Conservation (phyloP, 75 land plant genomes). For the Cryptomeria japonica region DNA sequence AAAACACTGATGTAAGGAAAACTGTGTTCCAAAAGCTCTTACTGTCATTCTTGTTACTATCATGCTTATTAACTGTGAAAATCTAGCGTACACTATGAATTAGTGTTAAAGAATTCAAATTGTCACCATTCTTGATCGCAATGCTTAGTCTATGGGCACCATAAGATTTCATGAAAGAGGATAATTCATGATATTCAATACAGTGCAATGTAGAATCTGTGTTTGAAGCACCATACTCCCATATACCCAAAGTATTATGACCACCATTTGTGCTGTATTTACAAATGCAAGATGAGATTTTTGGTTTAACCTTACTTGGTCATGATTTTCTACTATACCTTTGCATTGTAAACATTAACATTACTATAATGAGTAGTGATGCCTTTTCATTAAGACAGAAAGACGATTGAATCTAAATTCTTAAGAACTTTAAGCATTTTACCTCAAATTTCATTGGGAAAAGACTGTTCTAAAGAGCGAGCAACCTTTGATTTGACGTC, state of each 20-base stretch:
- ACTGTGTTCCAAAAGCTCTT: too few relatives aligned
- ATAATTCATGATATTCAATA: background rate
- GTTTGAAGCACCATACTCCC: background rate
- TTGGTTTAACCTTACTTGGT: background rate
- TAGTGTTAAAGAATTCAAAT: too few relatives aligned
- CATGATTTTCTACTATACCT: background rate
- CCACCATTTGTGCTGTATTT: background rate
- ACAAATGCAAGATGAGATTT: background rate
- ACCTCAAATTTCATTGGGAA: background rate
- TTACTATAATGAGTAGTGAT: background rate
- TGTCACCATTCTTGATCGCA: too few relatives aligned
- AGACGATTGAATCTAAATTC: background rate
- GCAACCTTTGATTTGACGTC: conserved; percentile 11
- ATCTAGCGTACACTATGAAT: too few relatives aligned
- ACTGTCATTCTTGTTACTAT: too few relatives aligned
- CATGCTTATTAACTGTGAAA: too few relatives aligned
- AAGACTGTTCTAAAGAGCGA: background rate
- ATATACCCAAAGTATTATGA: background rate
- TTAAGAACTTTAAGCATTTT: background rate
- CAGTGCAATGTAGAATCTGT: background rate
- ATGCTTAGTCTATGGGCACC: background rate
- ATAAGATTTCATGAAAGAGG: background rate
- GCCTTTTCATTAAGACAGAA: background rate
- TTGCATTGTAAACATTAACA: background rate
- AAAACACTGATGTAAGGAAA: too few relatives aligned